Evolutionary conservation across 345 rosid species (phyloP), one percentile per base, ranked within the genome.

Genomic region (Gossypium stocksii): DNA sequence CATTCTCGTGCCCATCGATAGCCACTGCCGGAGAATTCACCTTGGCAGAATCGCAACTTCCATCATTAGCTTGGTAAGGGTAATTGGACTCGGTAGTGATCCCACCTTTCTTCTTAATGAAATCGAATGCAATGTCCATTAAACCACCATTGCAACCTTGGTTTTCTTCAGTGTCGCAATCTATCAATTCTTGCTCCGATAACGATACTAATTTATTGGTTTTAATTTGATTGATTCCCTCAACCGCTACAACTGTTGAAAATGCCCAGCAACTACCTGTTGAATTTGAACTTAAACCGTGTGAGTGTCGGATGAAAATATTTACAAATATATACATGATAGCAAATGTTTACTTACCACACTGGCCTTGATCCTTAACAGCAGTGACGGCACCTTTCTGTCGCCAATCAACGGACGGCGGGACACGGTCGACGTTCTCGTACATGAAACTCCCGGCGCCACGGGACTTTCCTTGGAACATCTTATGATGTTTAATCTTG

Each of bases 241-340:
- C 94, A 0, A 91, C 91, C 7, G 91, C 93, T 29, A 79, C 94
- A 25, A 89, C 79, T 1, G 91, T 87, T 34, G 97, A 89, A 81
- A 91, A 91, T 7, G 97, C 93, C 92, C 94, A 91, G 71, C 97
- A 91, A 76, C 97, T 91, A 25, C 97, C 97, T 91, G 74, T n/a
- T 3, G 14, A 38, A 34, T 17, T 34, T 34, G 1, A 45, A 45
- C 49, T 45, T 10, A 9, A 45, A 45, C 13, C 49, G 14, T 45
- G 49, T 45, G 49, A 45, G 41, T 1, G 41, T 34, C 41, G 41
- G 41, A 34, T 34, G 7, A 7, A 34, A 34, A 34, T 34, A 34
- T 34, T 34, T 34, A 34, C 41, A 34, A 34, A 34, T 34, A 34
- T 34, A 45, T 8, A 45, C 13, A 45, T 10, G 12, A 45, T 7